Evolutionary conservation across 805 yeast genomes (phyloP).

Genomic region (Starmerella stigmatis): DNA sequence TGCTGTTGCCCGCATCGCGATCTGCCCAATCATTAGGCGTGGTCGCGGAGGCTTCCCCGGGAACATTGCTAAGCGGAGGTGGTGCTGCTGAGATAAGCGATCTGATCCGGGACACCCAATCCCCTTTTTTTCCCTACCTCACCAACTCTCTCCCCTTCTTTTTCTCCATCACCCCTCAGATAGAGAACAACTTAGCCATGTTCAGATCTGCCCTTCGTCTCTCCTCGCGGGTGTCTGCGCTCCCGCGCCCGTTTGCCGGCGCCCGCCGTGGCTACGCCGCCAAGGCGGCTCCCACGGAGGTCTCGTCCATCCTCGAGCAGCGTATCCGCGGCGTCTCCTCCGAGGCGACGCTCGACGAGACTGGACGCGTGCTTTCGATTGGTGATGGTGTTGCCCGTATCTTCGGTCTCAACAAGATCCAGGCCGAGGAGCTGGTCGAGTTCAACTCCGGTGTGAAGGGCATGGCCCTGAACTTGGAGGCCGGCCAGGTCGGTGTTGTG

Average conservation of each 20-base stretch:
- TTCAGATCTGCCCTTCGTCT: constrained; percentile 36
- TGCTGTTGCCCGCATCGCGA: neutral
- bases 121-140: constrained; percentile 19
- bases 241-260: constrained; percentile 29
- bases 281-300: constrained; percentile 99
- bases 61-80: constrained; percentile 7
- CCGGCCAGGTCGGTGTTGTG: constrained; percentile 99
- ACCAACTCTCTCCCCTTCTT: constrained; percentile 10
- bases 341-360: constrained; percentile 95
- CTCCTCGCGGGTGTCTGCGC: constrained; percentile 32
- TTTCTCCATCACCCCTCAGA: constrained; percentile 11
- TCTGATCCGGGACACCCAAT: constrained; percentile 10
- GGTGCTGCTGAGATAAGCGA: neutral
- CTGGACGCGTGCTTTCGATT: constrained; percentile 98
- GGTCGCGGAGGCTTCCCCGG: constrained; percentile 9
- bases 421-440: constrained; percentile 99
- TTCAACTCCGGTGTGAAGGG: constrained; percentile 99
- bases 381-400: constrained; percentile 99
- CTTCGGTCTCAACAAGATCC: constrained; percentile 98
- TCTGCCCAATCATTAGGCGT: constrained; percentile 13
- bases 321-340: constrained; percentile 98
- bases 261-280: constrained; percentile 68
- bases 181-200: constrained; percentile 25
- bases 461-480: constrained; percentile 99
- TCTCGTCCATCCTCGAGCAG: constrained; percentile 96